phyloP scores from a whole-genome alignment of 176 grass and related monocot genomes.

The Bonia amplexicaulis region DNA sequence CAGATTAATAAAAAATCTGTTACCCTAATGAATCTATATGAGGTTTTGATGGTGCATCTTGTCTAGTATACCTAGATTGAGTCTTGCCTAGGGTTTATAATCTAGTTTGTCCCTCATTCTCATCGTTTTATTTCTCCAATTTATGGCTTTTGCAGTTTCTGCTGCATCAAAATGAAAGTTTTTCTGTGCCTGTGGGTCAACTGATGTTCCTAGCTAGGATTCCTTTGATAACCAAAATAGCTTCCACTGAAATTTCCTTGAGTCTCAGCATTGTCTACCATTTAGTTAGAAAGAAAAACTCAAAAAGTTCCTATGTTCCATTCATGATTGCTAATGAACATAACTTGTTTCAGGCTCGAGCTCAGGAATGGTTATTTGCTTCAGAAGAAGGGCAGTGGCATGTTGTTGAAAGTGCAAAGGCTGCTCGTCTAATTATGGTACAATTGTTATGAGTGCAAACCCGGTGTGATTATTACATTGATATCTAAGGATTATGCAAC shows the following conservation, averaged over 20 bases:
- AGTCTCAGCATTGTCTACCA: neutral
- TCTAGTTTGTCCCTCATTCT: neutral
- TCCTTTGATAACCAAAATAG: neutral
- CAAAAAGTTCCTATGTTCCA: neutral
- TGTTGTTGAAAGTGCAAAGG: conserved; percentile 83
- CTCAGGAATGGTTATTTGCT: conserved; percentile 87
- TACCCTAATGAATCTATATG: neutral
- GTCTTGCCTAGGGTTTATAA: neutral
- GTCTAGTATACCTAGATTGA: neutral
- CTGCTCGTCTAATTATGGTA: conserved; percentile 90
- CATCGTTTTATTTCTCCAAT: neutral
- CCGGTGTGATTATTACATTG: conserved; percentile 6
- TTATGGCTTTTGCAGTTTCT: neutral
- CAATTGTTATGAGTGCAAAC: conserved; percentile 2
- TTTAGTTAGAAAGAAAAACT: neutral
- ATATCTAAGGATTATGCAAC: conserved; percentile 10
- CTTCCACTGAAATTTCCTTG: neutral
- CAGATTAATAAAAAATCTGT: neutral
- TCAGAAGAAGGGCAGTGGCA: conserved; percentile 97
- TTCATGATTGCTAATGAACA: conserved; percentile 6
- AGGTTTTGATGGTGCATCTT: neutral
- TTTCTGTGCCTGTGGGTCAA: neutral
- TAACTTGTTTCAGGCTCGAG: conserved; percentile 61
- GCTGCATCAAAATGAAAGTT: neutral
- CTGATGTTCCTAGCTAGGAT: conserved; percentile 1